Conservation (phyloP, 2,329 filamentous ascomycete genomes). For the Fusarium sororula region DNA sequence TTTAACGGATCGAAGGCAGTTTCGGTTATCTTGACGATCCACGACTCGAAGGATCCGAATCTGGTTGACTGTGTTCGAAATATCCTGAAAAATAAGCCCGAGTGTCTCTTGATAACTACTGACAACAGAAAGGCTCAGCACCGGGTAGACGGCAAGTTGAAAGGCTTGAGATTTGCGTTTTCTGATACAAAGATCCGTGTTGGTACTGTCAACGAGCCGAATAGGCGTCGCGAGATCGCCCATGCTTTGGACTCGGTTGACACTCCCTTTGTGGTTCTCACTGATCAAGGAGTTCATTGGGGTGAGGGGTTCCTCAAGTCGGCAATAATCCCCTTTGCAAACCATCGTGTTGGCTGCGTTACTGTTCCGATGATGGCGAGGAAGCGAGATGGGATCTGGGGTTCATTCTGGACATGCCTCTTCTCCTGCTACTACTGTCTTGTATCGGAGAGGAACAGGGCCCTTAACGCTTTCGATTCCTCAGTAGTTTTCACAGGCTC, state of each 20-base stretch:
- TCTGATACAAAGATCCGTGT: conserved; percentile 15
- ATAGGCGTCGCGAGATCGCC: conserved; percentile 27
- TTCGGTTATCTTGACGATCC: conserved; percentile 21
- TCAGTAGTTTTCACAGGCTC: conserved; percentile 4
- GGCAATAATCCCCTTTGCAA: conserved; percentile 14
- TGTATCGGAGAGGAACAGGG: conserved; percentile 2
- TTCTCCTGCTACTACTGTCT: conserved; percentile 3
- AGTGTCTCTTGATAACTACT: conserved; percentile 4
- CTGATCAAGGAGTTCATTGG: conserved; percentile 30
- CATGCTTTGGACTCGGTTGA: conserved; percentile 9
- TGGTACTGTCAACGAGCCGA: conserved; percentile 20
- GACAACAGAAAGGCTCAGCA: background rate
- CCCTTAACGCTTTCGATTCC: conserved; percentile 8
- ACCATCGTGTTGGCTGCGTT: conserved; percentile 6
- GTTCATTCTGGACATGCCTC: conserved; percentile 1
- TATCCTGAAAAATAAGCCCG: conserved; percentile 14
- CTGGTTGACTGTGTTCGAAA: background rate
- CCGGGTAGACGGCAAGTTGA: background rate
- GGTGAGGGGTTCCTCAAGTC: conserved; percentile 4
- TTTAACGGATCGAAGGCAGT: background rate
- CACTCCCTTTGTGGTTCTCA: conserved; percentile 6
- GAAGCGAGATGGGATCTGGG: background rate
- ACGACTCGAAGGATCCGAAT: background rate
- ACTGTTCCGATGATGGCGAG: conserved; percentile 12
- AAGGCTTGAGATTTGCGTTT: background rate